Evolutionary conservation across 768 basidiomycete species (phyloP).

Genomic region (Podaxis carcinomalis): DNA sequence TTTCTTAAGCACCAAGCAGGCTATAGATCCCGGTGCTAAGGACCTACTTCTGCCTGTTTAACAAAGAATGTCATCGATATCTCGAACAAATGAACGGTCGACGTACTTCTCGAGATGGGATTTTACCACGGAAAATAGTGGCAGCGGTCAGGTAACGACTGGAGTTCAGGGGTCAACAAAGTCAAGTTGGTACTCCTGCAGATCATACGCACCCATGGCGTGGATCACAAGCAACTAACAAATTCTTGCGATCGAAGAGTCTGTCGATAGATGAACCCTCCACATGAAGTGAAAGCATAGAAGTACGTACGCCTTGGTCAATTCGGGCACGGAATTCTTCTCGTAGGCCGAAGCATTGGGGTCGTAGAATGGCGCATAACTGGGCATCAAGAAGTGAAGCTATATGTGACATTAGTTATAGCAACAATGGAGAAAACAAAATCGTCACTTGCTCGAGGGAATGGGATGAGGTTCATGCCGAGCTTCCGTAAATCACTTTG

Average conservation of each 20-base stretch:
- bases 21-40: conserved; percentile 18
- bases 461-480: conserved; percentile 91
- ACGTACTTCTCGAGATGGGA: conserved; percentile 78
- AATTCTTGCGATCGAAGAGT: conserved; percentile 74
- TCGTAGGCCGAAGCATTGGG: conserved; percentile 59
- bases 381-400: conserved; percentile 96
- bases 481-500: conserved; percentile 81
- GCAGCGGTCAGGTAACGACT: conserved; percentile 87
- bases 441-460: conserved; percentile 71
- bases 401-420: conserved; percentile 25
- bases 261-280: conserved; percentile 29
- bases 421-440: not conserved
- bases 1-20: conserved; percentile 18
- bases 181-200: not conserved
- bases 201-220: conserved; percentile 53
- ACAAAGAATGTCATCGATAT: conserved; percentile 32
- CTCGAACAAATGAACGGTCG: conserved; percentile 13
- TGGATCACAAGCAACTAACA: conserved; percentile 83
- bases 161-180: conserved; percentile 1
- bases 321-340: conserved; percentile 55
- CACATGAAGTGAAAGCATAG: not conserved
- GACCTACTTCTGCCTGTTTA: conserved; percentile 48
- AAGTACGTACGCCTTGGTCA: conserved; percentile 64
- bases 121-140: conserved; percentile 80
- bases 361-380: conserved; percentile 87